Percentiles rank a stretch among this genome's conserved stretches.
Evolutionary conservation across 305 asterid species (phyloP).

Genomic region (Solanum hybrid): DNA sequence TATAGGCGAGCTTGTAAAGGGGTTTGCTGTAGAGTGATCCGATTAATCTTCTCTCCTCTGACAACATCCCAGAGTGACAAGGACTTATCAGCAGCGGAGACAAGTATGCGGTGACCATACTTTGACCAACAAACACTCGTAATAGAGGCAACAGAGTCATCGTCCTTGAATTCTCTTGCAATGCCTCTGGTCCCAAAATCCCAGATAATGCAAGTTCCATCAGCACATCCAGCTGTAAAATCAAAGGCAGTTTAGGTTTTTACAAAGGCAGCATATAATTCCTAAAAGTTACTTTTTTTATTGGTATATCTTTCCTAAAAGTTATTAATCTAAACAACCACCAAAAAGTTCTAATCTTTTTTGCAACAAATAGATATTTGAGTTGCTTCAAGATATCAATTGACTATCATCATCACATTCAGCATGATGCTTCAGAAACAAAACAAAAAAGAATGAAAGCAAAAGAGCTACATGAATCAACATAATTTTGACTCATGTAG

Average conservation of each 20-base stretch:
- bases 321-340: neutral
- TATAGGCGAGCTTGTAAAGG: constrained; percentile 76
- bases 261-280: neutral
- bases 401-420: neutral
- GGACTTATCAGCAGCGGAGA: constrained; percentile 80
- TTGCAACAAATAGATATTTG: neutral
- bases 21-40: constrained; percentile 55
- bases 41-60: constrained; percentile 63
- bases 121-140: constrained; percentile 89
- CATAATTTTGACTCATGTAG: neutral
- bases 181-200: constrained; percentile 88
- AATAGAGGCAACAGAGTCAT: constrained; percentile 62
- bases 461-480: neutral
- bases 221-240: constrained; percentile 78
- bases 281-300: neutral
- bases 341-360: neutral
- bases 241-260: neutral
- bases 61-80: constrained; percentile 84
- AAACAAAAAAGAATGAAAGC: neutral
- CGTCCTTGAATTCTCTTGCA: constrained; percentile 60
- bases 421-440: neutral
- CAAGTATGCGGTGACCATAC: constrained; percentile 72
- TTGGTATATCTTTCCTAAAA: neutral
- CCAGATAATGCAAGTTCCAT: constrained; percentile 84
- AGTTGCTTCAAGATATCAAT: neutral